phyloP scores from a whole-genome alignment of 371 early-diverging fungal species.

The Conidiobolus incongruus region DNA sequence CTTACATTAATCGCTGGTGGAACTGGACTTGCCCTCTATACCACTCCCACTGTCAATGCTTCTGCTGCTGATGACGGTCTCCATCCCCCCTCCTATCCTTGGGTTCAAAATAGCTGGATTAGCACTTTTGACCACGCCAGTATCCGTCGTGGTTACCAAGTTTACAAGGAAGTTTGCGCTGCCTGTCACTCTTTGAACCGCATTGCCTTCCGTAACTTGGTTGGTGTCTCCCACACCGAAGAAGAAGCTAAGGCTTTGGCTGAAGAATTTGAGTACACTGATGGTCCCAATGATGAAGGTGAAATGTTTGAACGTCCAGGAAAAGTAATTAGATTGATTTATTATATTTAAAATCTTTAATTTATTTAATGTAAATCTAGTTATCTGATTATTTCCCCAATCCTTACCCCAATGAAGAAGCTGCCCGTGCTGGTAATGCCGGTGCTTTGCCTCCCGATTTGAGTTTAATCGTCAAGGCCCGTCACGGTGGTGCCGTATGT shows the following conservation, averaged over 20 bases:
- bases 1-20: conserved; percentile 17
- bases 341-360: neutral
- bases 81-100: conserved; percentile 73
- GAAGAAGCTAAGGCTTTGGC: conserved; percentile 88
- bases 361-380: conserved; percentile 9
- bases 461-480: conserved; percentile 83
- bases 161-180: conserved; percentile 93
- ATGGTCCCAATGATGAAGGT: conserved; percentile 88
- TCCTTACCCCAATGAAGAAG: conserved; percentile 94
- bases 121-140: conserved; percentile 88
- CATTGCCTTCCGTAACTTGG: conserved; percentile 83
- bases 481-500: conserved; percentile 74
- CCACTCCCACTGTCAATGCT: conserved; percentile 28
- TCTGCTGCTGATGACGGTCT: conserved; percentile 75
- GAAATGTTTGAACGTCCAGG: conserved; percentile 90
- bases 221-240: conserved; percentile 77
- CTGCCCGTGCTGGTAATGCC: conserved; percentile 88
- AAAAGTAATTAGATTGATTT: conserved; percentile 25
- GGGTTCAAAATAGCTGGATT: conserved; percentile 59
- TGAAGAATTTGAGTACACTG: conserved; percentile 72
- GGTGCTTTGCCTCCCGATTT: conserved; percentile 95
- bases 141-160: conserved; percentile 95
- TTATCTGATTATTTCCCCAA: conserved; percentile 80
- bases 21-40: conserved; percentile 24
- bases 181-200: conserved; percentile 91